Evolutionary conservation across 257 asterid genomes (phyloP), one percentile per base, ranked within the genome.

Genomic region (Solanum arcanum): DNA sequence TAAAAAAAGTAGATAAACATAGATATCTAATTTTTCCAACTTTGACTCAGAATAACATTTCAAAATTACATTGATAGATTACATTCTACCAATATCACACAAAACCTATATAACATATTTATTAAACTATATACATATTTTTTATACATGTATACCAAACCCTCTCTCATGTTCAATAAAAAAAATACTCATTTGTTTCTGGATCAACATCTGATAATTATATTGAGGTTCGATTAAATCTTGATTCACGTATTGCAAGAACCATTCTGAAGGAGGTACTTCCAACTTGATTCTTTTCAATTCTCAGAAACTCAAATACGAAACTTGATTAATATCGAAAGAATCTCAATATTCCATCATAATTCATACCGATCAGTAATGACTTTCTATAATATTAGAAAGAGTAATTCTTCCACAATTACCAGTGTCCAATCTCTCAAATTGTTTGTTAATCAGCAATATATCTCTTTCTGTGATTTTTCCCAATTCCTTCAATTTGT

Each of bases 401-500:
- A 96, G 97, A 75, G 97, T 93, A 88, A 96, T 95, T 91, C 93
- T 96, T 62, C 98, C 99, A 84, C 94, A 93, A 87, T 95, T 94
- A 35, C 96, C 98, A 12, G 90, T 62, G 90, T 94, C 99, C n/a
- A 95, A 90, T 56, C 94, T 94, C 59, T 95, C 98, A 86, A 95
- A 96, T 88, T 95, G 96, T 78, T 90, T 88, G 82, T 97, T 93
- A 39, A 96, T 92, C 90, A 81, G 90, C 86, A 91, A 12, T 66
- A 94, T 92, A 91, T 96, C 98, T 87, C 90, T 93, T 78, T 96
- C 98, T 1, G 93, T 88, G 68, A 94, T 90, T 89, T 92, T 95
- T 12, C 95, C 95, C 97, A 95, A 91, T 88, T 95, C 97, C 93
- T 96, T 96, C 35, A 96, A 94, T 94, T 96, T 96, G 96, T 95